These are phyloP conservation scores for Amanita molliuscula DNA, from an alignment of 768 basidiomycete genomes.

Conservation along the genomic window DNA sequence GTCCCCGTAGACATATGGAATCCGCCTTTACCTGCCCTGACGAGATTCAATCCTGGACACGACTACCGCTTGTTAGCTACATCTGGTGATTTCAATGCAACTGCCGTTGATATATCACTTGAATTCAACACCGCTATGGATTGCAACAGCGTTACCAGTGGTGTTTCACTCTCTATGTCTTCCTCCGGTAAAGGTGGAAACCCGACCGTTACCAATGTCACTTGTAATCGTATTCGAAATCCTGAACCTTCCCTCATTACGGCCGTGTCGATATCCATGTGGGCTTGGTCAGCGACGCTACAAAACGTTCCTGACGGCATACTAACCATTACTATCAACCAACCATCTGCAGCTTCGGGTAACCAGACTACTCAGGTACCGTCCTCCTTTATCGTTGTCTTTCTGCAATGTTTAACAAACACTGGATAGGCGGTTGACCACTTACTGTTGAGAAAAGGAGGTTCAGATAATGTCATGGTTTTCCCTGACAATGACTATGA, in stretches of 20 bases:
- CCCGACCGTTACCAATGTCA: conserved; percentile 40
- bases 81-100: conserved; percentile 36
- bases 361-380: conserved; percentile 44
- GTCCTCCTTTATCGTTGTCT: conserved; percentile 14
- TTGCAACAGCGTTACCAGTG: conserved; percentile 55
- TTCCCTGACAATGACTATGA: conserved; percentile 80
- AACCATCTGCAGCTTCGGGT: conserved; percentile 32
- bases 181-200: conserved; percentile 50
- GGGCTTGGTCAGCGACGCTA: conserved; percentile 70
- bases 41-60: conserved; percentile 79
- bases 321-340: conserved; percentile 57
- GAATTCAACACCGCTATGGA: conserved; percentile 77
- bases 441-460: conserved; percentile 74
- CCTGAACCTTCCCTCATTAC: conserved; percentile 39
- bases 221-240: conserved; percentile 40
- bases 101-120: conserved; percentile 55
- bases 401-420: conserved; percentile 7
- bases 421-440: conserved; percentile 52
- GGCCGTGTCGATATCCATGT: conserved; percentile 48
- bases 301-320: conserved; percentile 75
- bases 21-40: conserved; percentile 59
- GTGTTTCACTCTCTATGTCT: conserved; percentile 58
- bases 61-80: conserved; percentile 58
- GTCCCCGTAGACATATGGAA: conserved; percentile 65
- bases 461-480: conserved; percentile 69